A percentile compares a stretch with the other conserved stretches of the same genome.
These are phyloP conservation scores for Verruconis gallopava DNA, from an alignment of 2,329 filamentous ascomycete species.

Conservation along the genomic window DNA sequence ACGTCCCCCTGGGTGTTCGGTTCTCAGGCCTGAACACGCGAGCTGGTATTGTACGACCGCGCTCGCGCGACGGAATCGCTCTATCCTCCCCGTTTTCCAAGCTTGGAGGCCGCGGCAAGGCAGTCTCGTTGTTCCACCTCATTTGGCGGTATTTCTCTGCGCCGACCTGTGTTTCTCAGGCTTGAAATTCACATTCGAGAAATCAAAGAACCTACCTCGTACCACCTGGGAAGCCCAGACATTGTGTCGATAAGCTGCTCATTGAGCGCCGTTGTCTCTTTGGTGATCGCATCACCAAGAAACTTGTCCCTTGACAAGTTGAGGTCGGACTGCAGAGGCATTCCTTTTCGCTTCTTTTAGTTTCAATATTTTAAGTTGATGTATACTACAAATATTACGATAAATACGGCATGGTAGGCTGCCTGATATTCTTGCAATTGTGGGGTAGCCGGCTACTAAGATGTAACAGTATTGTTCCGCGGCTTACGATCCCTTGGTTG, in stretches of 20 bases:
- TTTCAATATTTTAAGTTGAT: too few species aligned
- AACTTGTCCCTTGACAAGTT: constrained; percentile 32
- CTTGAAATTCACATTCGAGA: background rate
- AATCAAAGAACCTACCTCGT: constrained; percentile 26
- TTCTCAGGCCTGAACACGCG: constrained; percentile 39
- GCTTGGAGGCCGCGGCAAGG: constrained; percentile 33
- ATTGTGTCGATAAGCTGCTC: constrained; percentile 30
- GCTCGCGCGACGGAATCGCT: constrained; percentile 39
- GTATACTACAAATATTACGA: too few species aligned
- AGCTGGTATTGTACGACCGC: constrained; percentile 37
- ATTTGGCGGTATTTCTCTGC: constrained; percentile 42
- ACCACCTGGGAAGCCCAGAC: constrained; percentile 36
- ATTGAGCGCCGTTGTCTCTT: constrained; percentile 33
- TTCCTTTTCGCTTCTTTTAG: too few species aligned
- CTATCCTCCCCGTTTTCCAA: constrained; percentile 35
- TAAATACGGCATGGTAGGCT: too few species aligned
- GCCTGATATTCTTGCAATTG: too few species aligned
- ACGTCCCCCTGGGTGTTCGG: constrained; percentile 31
- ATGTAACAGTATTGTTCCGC: too few species aligned
- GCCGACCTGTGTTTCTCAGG: constrained; percentile 29
- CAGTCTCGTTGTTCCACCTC: constrained; percentile 40
- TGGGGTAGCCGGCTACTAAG: too few species aligned
- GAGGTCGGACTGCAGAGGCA: constrained; percentile 27
- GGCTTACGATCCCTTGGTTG: too few species aligned
- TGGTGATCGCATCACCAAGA: constrained; percentile 24